Base-by-base conservation (phyloP, 2,329 filamentous ascomycete genomes). In the Aspergillus quadrilineatus region DNA sequence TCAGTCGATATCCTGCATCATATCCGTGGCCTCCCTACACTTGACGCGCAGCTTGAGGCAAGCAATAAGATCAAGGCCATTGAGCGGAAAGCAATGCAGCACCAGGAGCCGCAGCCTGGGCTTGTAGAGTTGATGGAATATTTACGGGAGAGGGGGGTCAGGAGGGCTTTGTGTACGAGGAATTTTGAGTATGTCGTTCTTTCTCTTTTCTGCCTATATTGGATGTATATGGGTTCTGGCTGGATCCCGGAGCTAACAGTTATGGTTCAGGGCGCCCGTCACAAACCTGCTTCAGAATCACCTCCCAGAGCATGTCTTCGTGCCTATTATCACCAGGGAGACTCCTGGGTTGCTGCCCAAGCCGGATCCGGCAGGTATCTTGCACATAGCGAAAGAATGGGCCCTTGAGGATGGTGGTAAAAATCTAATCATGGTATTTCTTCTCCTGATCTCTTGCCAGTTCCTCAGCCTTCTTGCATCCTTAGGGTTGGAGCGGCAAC, bases 151-250 rank as follows among this genome's bases (percentile, higher is more conserved):
- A 81, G 82, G 29, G 73, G 76, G 5, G 72, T 97, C 32, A 85
- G 79, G 64, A 94, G 95, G 73, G 93, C 85, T 14, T 92, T 97
- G 61, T 97, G 92, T 76, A 97, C 94, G 2, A 84, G 94, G 68
- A 97, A 99, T 77, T 97, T 97, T 68, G 90, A 93, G 78, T 82
- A 72, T 45, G 76, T 70, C 9, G 44, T 28, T 55, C 43, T 46
- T 44, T 49, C 37, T 15, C 36, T 52, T 7, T 36, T 55, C 4
- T 14, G 10, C 12, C 10, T 22, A n/a, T 29, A 6, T 17, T 12
- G 30, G 12, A 48, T 39, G 17, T 34, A 34, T 6, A 48, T 10
- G 7, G 34, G 8, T 29, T 34, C 6, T 22, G 8, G 7, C 17
- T n/a, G 4, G 12, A 15, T 4, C 10, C 37, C 15, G 14, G n/a